Base-by-base conservation (phyloP, 192 early-diverging fungal genomes). In the Spizellomyces punctatus region DNA sequence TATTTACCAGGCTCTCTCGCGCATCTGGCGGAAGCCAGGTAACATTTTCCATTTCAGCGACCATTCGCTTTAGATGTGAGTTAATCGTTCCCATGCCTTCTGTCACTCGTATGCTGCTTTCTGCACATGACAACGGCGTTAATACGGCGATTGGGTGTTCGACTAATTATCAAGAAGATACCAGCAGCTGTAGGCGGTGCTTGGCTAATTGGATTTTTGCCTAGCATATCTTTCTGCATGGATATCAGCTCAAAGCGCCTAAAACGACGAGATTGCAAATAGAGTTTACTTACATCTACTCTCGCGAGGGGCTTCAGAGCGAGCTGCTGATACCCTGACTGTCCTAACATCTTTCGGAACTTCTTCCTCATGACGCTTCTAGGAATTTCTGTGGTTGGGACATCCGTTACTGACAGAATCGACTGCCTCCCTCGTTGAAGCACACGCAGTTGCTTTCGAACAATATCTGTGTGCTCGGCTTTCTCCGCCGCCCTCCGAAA, bases 1-100 rank as follows among this genome's bases (percentile, higher is more conserved):
- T 27, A 47, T 58, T 9, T 58, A 81, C 79, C 63, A 82, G 44
- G 41, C 16, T 27, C 59, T 79, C 69, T 12, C 65, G 50, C 44
- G 79, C 82, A 42, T 76, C 69, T 8, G 52, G n/a, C 50, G 41
- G 63, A 8, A 83, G 69, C 79, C 79, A 81, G 5, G 52, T 43
- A 5, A 79, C 64, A 6, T 41, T 21, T 57, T 79, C 74, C n/a
- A 83, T 76, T 58, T 78, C 76, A 17, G 68, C 64, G 1, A 81
- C 69, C 21, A 83, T 47, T 27, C 58, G 63, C 48, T 79, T 79
- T 47, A 79, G 54, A 12, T 65, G 41, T 9, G 67, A 48, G 6
- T 68, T 42, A 50, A 27, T 50, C 61, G 58, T 19, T 36, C 27
- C 27, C 27, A 36, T 36, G 27, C 27, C 27, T 36, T 36, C 27